These are phyloP conservation scores for Alternaria viburni DNA, from an alignment of 2,329 filamentous ascomycete genomes.

Conservation along the genomic window DNA sequence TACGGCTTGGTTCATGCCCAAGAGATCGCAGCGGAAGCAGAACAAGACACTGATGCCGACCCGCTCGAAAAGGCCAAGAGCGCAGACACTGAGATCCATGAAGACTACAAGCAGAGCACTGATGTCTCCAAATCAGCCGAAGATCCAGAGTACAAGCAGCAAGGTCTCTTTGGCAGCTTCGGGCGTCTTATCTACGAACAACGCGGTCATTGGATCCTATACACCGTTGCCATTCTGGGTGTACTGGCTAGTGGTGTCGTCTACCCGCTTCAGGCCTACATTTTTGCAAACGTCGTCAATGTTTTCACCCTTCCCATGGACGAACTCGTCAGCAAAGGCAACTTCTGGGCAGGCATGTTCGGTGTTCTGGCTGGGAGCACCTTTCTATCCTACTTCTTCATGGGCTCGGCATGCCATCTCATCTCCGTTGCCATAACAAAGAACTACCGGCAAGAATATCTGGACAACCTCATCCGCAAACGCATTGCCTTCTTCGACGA, in stretches of 20 bases:
- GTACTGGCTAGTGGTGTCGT: conserved; percentile 44
- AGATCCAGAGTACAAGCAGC: conserved; percentile 38
- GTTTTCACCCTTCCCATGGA: conserved; percentile 44
- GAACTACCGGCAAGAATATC: conserved; percentile 65
- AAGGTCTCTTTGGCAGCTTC: conserved; percentile 40
- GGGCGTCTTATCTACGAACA: conserved; percentile 45
- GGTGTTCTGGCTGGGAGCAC: conserved; percentile 62
- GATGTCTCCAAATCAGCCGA: conserved; percentile 5
- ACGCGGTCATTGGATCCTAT: conserved; percentile 42
- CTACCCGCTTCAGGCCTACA: conserved; percentile 48
- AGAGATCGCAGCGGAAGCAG: conserved; percentile 35
- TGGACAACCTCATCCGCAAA: conserved; percentile 65
- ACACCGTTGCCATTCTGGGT: conserved; percentile 35
- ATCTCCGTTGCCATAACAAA: conserved; percentile 54
- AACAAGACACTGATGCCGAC: conserved; percentile 25
- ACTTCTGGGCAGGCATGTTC: conserved; percentile 73
- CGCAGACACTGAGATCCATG: conserved; percentile 14
- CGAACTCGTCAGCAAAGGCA: conserved; percentile 44
- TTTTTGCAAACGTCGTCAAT: conserved; percentile 47
- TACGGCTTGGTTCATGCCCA: conserved; percentile 66
- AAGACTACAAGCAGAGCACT: conserved; percentile 8
- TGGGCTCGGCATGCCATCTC: conserved; percentile 47
- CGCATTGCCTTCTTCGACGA: conserved; percentile 67
- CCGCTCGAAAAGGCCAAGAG: conserved; percentile 25
- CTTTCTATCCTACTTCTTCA: conserved; percentile 61